Percentiles rank a stretch among this genome's conserved stretches.
These are phyloP conservation scores for barrel medic (Medicago truncatula) DNA, from an alignment of 306 rosid species.

Conservation along the genomic window DNA sequence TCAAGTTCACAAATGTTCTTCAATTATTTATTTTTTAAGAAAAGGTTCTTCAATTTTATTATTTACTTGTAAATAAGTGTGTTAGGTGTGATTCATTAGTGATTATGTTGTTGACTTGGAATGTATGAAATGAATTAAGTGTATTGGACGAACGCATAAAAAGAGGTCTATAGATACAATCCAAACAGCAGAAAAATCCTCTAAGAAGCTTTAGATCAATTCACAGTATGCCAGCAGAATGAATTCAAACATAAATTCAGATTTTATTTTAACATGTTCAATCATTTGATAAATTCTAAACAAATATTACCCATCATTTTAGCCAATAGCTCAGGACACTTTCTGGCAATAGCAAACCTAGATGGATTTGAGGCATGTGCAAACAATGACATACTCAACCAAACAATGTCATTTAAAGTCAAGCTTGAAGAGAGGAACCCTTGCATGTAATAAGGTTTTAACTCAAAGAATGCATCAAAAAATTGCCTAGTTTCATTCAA, in stretches of 20 bases:
- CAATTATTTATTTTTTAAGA: no score
- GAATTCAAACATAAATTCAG: not conserved
- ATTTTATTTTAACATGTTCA: not conserved
- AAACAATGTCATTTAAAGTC: constrained; percentile 56
- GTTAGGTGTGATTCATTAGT: no score
- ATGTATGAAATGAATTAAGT: no score
- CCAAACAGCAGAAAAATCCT: no score
- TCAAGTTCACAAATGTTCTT: no score
- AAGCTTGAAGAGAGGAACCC: constrained; percentile 81
- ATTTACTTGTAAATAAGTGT: no score
- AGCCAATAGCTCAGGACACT: constrained; percentile 71
- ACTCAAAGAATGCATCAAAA: constrained; percentile 81
- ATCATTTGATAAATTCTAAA: constrained; percentile 55
- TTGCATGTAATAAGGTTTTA: constrained; percentile 70
- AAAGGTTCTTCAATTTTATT: no score
- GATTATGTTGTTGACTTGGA: no score
- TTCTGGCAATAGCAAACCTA: constrained; percentile 65
- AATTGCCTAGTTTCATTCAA: constrained; percentile 69
- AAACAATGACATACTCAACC: constrained; percentile 64
- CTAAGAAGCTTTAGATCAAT: no score
- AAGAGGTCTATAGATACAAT: no score
- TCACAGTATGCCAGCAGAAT: no score
- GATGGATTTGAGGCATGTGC: constrained; percentile 63
- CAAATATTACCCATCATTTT: constrained; percentile 69
- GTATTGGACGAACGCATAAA: no score